These are phyloP conservation scores for Blastomyces silverae DNA, from an alignment of 2,329 filamentous ascomycete species.

Conservation along the genomic window DNA sequence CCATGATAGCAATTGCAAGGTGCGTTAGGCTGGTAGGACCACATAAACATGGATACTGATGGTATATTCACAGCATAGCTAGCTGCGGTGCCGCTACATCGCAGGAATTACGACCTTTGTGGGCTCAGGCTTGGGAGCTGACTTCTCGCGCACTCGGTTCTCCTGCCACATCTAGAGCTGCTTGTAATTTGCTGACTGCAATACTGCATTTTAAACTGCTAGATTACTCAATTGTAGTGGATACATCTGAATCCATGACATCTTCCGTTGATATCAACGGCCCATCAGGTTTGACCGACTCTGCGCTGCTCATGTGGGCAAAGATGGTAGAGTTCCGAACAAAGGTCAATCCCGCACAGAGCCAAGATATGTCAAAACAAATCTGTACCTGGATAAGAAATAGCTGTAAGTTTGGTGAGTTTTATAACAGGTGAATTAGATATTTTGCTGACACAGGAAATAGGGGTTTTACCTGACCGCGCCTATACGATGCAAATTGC, in stretches of 20 bases:
- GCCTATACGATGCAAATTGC: constrained; percentile 60
- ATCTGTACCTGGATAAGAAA: constrained; percentile 75
- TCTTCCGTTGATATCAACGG: constrained; percentile 74
- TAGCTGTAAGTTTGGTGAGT: constrained; percentile 73
- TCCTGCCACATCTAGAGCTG: constrained; percentile 64
- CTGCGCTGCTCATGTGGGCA: constrained; percentile 66
- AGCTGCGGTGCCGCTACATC: constrained; percentile 33
- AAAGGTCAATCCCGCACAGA: constrained; percentile 61
- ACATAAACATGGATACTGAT: constrained; percentile 16
- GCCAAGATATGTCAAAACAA: constrained; percentile 60
- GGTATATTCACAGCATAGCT: constrained; percentile 29
- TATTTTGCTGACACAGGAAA: constrained; percentile 19
- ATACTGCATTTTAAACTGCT: constrained; percentile 63
- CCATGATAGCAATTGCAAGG: constrained; percentile 75
- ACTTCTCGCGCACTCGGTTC: constrained; percentile 64
- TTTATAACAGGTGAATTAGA: background rate
- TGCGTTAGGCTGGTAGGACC: constrained; percentile 37
- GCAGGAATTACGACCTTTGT: constrained; percentile 45
- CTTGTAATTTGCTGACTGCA: constrained; percentile 64
- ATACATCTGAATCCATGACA: constrained; percentile 65
- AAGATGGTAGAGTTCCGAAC: constrained; percentile 61
- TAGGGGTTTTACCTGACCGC: constrained; percentile 55
- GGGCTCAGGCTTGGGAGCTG: constrained; percentile 70
- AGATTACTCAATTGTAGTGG: constrained; percentile 58
- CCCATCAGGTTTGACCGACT: constrained; percentile 70